Evolutionary conservation across 805 yeast genomes (phyloP).

Genomic region (Pichia rugopelliculosa): DNA sequence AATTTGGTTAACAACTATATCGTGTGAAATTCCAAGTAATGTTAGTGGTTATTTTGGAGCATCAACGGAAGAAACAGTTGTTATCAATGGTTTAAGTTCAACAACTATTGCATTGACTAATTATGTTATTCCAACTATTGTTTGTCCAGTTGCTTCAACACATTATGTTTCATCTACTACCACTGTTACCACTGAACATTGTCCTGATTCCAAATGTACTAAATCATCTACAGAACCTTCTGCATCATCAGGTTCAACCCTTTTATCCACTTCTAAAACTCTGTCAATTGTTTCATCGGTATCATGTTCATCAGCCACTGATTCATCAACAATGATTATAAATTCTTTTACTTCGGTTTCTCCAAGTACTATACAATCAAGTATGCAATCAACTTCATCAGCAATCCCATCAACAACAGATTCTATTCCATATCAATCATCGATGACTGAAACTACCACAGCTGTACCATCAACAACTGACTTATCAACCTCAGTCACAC

Average conservation of each 20-base stretch:
- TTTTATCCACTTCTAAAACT: not conserved
- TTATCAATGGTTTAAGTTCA: not conserved
- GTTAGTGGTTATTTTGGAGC: constrained; percentile 10
- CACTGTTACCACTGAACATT: not conserved
- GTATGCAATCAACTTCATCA: not conserved
- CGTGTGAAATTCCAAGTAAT: constrained; percentile 2
- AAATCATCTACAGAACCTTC: constrained; percentile 1
- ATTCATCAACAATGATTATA: not conserved
- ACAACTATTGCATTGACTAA: constrained; percentile 4
- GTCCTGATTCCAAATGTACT: not conserved
- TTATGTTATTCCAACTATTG: constrained; percentile 4
- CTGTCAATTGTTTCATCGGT: not conserved
- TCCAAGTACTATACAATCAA: not conserved
- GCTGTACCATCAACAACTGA: not conserved
- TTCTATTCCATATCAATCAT: not conserved
- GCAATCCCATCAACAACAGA: not conserved
- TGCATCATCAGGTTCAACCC: not conserved
- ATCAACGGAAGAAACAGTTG: not conserved
- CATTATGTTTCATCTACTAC: not conserved
- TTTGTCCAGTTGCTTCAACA: constrained; percentile 4
- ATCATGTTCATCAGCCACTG: not conserved
- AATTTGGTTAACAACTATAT: constrained; percentile 7
- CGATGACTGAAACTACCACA: not conserved
- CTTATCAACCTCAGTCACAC: not conserved
- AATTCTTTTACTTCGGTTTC: not conserved